Evolutionary conservation across 2,329 filamentous ascomycete genomes (phyloP).

Genomic region (Neopestalotiopsis clavispora): DNA sequence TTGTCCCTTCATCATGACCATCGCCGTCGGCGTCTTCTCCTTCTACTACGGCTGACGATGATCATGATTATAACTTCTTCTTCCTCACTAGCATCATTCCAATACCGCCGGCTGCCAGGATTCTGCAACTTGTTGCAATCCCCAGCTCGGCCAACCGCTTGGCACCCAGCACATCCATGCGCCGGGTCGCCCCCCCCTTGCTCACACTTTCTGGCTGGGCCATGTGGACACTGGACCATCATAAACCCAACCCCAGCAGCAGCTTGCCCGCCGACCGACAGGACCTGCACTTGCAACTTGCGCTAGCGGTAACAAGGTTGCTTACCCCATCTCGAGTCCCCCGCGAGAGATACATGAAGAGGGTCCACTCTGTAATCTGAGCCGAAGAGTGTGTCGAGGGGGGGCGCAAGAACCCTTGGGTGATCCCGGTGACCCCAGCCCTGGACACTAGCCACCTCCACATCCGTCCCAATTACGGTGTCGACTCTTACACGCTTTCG

Average conservation of each 20-base stretch:
- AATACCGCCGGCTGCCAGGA: conserved; percentile 8
- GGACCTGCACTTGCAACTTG: not conserved
- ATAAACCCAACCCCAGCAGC: not conserved
- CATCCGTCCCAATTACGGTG: conserved; percentile 24
- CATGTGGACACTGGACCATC: conserved; percentile 12
- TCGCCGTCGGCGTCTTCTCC: not conserved
- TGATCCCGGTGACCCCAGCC: conserved; percentile 25
- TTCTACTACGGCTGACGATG: not conserved
- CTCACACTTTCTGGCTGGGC: conserved; percentile 4
- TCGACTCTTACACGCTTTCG: conserved; percentile 15
- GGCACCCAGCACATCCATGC: conserved; percentile 8
- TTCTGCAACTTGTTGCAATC: conserved; percentile 19
- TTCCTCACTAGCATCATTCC: no score
- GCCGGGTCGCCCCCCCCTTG: conserved; percentile 3
- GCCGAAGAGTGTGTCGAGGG: conserved; percentile 14
- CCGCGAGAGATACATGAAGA: conserved; percentile 1
- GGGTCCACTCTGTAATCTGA: conserved; percentile 17
- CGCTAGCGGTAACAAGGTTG: not conserved
- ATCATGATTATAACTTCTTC: not conserved
- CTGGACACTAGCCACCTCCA: conserved; percentile 31
- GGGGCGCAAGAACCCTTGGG: conserved; percentile 19
- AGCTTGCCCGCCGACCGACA: not conserved
- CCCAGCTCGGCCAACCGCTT: conserved; percentile 17
- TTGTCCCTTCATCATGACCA: not conserved
- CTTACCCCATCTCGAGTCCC: conserved; percentile 16